Evolutionary conservation across 2,329 filamentous ascomycete genomes (phyloP).

Genomic region (Arachnomyces sp.): DNA sequence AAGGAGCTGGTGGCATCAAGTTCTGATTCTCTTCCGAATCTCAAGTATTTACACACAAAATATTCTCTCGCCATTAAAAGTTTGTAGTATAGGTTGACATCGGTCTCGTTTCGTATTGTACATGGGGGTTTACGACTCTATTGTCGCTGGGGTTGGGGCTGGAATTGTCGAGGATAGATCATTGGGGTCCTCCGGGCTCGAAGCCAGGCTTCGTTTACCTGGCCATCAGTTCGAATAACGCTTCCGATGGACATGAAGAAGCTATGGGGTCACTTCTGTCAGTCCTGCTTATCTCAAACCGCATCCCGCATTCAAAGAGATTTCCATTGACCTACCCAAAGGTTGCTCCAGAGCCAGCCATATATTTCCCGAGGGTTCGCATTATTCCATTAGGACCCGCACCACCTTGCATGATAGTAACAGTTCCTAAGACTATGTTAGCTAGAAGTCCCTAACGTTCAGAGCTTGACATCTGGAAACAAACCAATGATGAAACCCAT

Average conservation of each 20-base stretch:
- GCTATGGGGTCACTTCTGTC: constrained; percentile 25
- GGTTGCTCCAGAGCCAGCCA: constrained; percentile 87
- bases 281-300: too few species aligned
- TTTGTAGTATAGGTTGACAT: background rate
- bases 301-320: background rate
- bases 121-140: constrained; percentile 12
- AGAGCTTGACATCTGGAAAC: constrained; percentile 16
- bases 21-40: too few species aligned
- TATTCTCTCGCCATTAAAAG: too few species aligned
- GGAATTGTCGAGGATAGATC: constrained; percentile 47
- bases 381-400: constrained; percentile 89
- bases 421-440: constrained; percentile 54
- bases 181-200: constrained; percentile 66
- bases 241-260: constrained; percentile 99
- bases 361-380: constrained; percentile 90
- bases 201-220: constrained; percentile 67
- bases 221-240: constrained; percentile 86
- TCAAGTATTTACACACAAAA: too few species aligned
- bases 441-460: constrained; percentile 9
- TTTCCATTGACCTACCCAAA: constrained; percentile 62
- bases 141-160: constrained; percentile 25
- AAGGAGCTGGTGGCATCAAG: too few species aligned
- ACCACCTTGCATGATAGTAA: constrained; percentile 92
- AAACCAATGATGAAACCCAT: constrained; percentile 97
- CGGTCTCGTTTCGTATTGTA: constrained; percentile 3